Conservation (phyloP, 1,284 basidiomycete species). For the Rhizoctonia solani region DNA sequence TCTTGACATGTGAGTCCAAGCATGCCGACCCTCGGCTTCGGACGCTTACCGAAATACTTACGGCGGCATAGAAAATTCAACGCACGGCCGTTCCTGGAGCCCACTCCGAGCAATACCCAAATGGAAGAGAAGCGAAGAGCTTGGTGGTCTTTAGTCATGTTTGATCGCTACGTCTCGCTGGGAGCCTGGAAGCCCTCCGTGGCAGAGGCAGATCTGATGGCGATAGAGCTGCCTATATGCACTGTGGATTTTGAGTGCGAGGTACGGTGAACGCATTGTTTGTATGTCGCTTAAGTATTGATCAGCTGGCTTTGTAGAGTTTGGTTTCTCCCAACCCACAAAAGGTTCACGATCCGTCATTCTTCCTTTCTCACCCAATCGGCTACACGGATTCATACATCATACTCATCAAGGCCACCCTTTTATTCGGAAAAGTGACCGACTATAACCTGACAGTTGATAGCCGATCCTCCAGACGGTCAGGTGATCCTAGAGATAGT, state of each 20-base stretch:
- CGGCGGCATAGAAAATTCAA: constrained; percentile 32
- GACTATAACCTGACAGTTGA: constrained; percentile 77
- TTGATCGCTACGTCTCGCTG: constrained; percentile 82
- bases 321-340: constrained; percentile 64
- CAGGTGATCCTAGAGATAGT: constrained; percentile 34
- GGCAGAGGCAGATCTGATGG: constrained; percentile 77
- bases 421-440: constrained; percentile 80
- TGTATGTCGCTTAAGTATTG: background rate
- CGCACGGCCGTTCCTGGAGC: constrained; percentile 7
- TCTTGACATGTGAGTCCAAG: constrained; percentile 84
- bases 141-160: constrained; percentile 86
- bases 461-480: constrained; percentile 39
- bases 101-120: constrained; percentile 59
- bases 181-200: constrained; percentile 85
- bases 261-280: constrained; percentile 47
- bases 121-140: constrained; percentile 74
- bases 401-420: constrained; percentile 74
- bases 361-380: constrained; percentile 69
- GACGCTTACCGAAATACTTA: no score
- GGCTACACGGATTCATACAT: constrained; percentile 78
- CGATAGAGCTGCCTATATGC: constrained; percentile 69
- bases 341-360: constrained; percentile 60
- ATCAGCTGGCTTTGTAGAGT: constrained; percentile 15
- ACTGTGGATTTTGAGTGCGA: constrained; percentile 72
- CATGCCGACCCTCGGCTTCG: no score